Evolutionary conservation across 495 filamentous ascomycete genomes (phyloP).

Genomic region (Diplogelasinospora grovesii): DNA sequence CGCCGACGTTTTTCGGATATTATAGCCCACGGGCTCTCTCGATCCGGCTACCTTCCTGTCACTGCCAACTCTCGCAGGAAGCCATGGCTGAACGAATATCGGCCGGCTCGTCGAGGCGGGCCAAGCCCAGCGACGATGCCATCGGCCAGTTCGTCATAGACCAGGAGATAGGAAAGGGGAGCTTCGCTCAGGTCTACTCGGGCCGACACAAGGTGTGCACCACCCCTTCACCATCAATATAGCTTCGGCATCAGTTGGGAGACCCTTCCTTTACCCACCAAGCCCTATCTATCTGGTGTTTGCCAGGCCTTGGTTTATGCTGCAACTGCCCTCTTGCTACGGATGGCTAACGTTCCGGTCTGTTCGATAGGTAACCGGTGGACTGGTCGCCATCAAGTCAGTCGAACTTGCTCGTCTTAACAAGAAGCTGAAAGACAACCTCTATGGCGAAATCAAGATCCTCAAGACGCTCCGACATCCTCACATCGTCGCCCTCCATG

Average conservation of each 20-base stretch:
- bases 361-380: slow-evolving; percentile 49
- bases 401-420: slow-evolving; percentile 85
- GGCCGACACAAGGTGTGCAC: slow-evolving; percentile 71
- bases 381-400: slow-evolving; percentile 87
- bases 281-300: too few relatives aligned
- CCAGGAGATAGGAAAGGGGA: slow-evolving; percentile 87
- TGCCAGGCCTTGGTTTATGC: neutral
- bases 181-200: slow-evolving; percentile 90
- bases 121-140: slow-evolving; percentile 48
- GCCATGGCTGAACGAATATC: slow-evolving; percentile 39
- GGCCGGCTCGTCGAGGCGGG: slow-evolving; percentile 30
- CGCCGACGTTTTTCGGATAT: slow-evolving; percentile 34
- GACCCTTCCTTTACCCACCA: neutral
- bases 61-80: slow-evolving; percentile 37
- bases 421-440: slow-evolving; percentile 92
- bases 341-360: slow-evolving; percentile 39
- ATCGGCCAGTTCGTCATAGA: slow-evolving; percentile 73
- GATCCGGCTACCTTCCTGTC: slow-evolving; percentile 32
- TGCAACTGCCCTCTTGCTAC: too few relatives aligned
- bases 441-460: slow-evolving; percentile 90
- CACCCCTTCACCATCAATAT: neutral
- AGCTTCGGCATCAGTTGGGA: neutral
- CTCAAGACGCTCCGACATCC: slow-evolving; percentile 88
- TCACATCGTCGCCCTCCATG: slow-evolving; percentile 92
- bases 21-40: slow-evolving; percentile 41